A percentile compares a stretch with the other conserved stretches of the same genome.
These are phyloP conservation scores for Euphorbia tirucalli DNA, from an alignment of 345 rosid genomes.

Conservation along the genomic window DNA sequence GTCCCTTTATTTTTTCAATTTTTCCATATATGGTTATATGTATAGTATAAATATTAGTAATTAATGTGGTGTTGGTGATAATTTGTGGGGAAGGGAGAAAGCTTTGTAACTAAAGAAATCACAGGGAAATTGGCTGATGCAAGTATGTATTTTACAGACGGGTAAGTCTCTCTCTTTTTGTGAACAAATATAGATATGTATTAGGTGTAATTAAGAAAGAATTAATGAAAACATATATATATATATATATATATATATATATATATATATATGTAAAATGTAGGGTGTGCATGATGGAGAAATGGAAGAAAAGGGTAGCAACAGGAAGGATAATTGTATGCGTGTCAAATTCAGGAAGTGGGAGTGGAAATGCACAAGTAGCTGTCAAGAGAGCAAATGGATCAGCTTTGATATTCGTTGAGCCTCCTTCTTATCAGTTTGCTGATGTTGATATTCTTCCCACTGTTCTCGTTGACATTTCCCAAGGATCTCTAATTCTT, in stretches of 20 bases:
- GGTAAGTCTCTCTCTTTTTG: constrained; percentile 29
- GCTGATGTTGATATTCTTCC: constrained; percentile 52
- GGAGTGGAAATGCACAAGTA: constrained; percentile 43
- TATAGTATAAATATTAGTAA: background rate
- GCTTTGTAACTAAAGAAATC: constrained; percentile 49
- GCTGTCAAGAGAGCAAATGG: constrained; percentile 53
- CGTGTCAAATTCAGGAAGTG: constrained; percentile 54
- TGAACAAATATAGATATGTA: background rate
- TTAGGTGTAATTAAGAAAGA: too few relatives aligned
- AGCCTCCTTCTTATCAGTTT: constrained; percentile 45
- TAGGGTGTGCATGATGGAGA: constrained; percentile 44
- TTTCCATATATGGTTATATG: too few relatives aligned
- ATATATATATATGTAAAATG: too few relatives aligned
- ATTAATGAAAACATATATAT: too few relatives aligned
- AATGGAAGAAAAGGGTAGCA: constrained; percentile 40
- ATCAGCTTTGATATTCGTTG: constrained; percentile 51
- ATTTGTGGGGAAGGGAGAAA: constrained; percentile 51
- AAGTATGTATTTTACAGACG: constrained; percentile 37
- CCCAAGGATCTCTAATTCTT: constrained; percentile 48
- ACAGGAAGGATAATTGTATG: constrained; percentile 46
- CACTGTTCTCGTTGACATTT: constrained; percentile 48
- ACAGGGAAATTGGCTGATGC: constrained; percentile 44
- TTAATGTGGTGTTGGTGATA: background rate
- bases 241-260: too few relatives aligned
- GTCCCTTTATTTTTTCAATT: too few relatives aligned